Base-by-base conservation (phyloP, 2,329 filamentous ascomycete genomes). In the Sclerotinia borealis region DNA sequence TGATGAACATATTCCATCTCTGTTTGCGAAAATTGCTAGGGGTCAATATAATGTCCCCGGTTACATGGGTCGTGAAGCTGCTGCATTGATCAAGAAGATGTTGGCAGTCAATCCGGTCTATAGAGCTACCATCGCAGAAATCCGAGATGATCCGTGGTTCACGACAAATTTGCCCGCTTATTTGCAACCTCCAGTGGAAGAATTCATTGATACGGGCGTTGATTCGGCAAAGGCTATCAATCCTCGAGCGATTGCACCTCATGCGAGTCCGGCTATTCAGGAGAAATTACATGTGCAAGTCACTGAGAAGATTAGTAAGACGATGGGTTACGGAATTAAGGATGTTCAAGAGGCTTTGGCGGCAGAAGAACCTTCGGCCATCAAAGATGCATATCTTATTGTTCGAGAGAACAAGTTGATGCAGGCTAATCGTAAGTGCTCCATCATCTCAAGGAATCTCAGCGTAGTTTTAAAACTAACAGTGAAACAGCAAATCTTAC, bases 371-470 rank as follows among this genome's bases (percentile, higher is more conserved):
- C 95, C 95, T 15, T 98, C 93, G 64, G 93, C 95, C 13, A 97
- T 99, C 81, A 99, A 99, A 78, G 95, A 99, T 77, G 95, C 95
- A 1, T 99, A 98, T 78, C 88, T 97, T 78, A 99, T 99, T 75
- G 92, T 99, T 31, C 87, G 93, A 60, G 95, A 99, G 77, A 98
- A 98, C 75, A 95, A 97, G 76, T 85, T 98, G 75, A 98, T 98
- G 93, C 90, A 93, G 75, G 88, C 88, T 62, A 96, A 92, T 75
- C 92, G 91, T 96, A 81, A 85, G 91, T 86, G 51, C 39, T 41
- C 15, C 41, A 47, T 61, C 39, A 27, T 29, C 22, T 50, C 2
- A 15, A 25, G 34, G 36, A 34, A 11, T 39, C 43, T 15, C 11
- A 17, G 17, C 11, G 15, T 41, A 37, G 5, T 4, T 45, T n/a